phyloP scores from a whole-genome alignment of 2,329 filamentous ascomycete species.

The Pezicula neosporulosa region DNA sequence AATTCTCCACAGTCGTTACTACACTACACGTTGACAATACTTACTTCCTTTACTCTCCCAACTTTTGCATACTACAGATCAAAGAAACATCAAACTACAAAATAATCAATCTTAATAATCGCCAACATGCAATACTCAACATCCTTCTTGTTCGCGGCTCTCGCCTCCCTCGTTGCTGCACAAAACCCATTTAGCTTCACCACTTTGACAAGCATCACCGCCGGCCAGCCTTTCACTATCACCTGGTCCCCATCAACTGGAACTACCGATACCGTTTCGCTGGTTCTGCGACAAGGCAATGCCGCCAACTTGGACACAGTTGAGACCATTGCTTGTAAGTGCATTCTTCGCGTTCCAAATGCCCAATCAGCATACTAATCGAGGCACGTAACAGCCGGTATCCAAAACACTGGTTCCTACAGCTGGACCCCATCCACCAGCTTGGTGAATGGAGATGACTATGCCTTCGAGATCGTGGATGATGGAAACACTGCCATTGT shows the following conservation, averaged over 20 bases:
- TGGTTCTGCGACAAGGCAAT: conserved; percentile 16
- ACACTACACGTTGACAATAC: too few species aligned
- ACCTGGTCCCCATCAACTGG: conserved; percentile 14
- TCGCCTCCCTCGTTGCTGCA: conserved; percentile 8
- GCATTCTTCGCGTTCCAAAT: not conserved
- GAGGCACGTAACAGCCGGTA: conserved; percentile 6
- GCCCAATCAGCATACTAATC: conserved; percentile 9
- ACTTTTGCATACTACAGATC: too few species aligned
- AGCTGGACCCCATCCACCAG: conserved; percentile 9
- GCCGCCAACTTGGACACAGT: conserved; percentile 2
- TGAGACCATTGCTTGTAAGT: conserved; percentile 10
- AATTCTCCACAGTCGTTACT: too few species aligned
- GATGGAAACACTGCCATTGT: conserved; percentile 14
- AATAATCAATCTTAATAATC: not conserved
- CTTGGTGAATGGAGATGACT: conserved; percentile 6
- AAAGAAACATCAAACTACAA: not conserved
- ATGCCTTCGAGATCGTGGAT: conserved; percentile 16
- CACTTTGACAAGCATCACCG: conserved; percentile 6
- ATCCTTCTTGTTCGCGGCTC: conserved; percentile 8
- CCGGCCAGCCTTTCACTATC: conserved; percentile 8
- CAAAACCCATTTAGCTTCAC: conserved; percentile 22
- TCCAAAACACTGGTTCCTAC: conserved; percentile 8
- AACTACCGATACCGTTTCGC: conserved; percentile 8
- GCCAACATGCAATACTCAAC: conserved; percentile 20
- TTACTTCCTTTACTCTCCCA: not conserved